Evolutionary conservation across 73 alveolate species (phyloP), one percentile per base, ranked within the genome.

Genomic region (Strombidium stylifer): DNA sequence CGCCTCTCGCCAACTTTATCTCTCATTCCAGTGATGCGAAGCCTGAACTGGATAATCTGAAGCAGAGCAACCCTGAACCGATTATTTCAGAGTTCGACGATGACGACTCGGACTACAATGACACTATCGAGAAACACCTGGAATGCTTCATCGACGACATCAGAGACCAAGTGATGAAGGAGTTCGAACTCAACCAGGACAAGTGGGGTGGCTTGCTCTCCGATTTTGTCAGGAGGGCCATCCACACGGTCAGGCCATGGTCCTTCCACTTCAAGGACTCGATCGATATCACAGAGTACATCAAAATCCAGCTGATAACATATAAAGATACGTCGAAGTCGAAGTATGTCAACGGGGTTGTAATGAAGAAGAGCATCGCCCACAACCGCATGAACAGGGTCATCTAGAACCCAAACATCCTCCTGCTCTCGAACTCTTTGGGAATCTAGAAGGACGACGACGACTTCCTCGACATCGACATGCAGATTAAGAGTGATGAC

Each of bases 211-310:
- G 19, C 15, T 51, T 50, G 24, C 54, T 76, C 10, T 30, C 31
- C 12, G 74, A 76, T 32, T 76, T 68, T 30, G 72, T 68, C 4
- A 6, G 42, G 14, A 68, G 39, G 34, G 90, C 88, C 20, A 86
- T 87, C 2, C 61, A 58, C 28, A 59, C 57, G 51, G 81, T 92
- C 41, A 76, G 86, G 55, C 89, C 95, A 0, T 84, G 92, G 8
- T 59, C 91, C 26, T 45, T 86, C 18, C 56, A 65, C 34, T 53
- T 91, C 30, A 77, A 82, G 27, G 98, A 92, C 69, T 64, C 84
- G 16, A 75, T 88, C 89, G 82, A 92, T 42, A 59, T 92, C 44
- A 88, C 79, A 69, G 46, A 66, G 18, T 92, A 53, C 84, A 82
- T 92, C 2, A 81, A 90, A 74, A 72, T 92, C 27, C 80, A 77